Evolutionary conservation across 345 rosid species (phyloP).

Genomic region (Populus euphratica): DNA sequence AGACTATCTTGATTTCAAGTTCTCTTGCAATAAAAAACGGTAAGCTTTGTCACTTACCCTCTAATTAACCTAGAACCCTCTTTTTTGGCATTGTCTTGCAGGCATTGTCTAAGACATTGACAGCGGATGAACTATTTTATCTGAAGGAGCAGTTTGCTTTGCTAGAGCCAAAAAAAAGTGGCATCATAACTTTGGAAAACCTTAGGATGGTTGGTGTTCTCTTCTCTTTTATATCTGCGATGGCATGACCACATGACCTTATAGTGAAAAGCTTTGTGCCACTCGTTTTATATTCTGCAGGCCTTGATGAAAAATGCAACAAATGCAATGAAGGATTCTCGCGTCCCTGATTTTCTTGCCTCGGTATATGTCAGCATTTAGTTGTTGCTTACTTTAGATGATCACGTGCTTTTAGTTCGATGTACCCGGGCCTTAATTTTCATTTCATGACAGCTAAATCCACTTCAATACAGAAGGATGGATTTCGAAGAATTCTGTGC

Average conservation of each 20-base stretch:
- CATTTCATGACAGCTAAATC: slow-evolving; percentile 55
- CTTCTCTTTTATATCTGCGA: not conserved
- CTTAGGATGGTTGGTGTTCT: slow-evolving; percentile 51
- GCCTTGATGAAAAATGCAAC: slow-evolving; percentile 76
- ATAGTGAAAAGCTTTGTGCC: not conserved
- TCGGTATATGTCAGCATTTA: slow-evolving; percentile 41
- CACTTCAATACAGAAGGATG: slow-evolving; percentile 87
- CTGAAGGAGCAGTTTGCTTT: slow-evolving; percentile 70
- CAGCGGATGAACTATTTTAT: slow-evolving; percentile 57
- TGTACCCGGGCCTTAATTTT: slow-evolving; percentile 13
- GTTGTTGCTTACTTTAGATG: slow-evolving; percentile 3
- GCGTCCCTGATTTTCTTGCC: slow-evolving; percentile 62
- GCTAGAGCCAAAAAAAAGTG: slow-evolving; percentile 64
- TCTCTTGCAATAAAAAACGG: not conserved
- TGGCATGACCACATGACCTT: not conserved
- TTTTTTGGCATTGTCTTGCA: slow-evolving; percentile 28
- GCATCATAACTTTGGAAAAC: slow-evolving; percentile 63
- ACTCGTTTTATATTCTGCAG: slow-evolving; percentile 38
- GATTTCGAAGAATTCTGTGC: slow-evolving; percentile 96
- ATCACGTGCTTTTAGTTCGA: slow-evolving; percentile 5
- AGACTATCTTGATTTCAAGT: too few species aligned
- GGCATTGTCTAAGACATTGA: slow-evolving; percentile 86
- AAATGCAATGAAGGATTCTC: slow-evolving; percentile 87
- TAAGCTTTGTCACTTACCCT: not conserved
- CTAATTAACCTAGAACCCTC: not conserved